Percentiles rank a stretch among this genome's conserved stretches.
These are phyloP conservation scores for Combretum micranthum DNA, from an alignment of 345 rosid genomes.

Conservation along the genomic window DNA sequence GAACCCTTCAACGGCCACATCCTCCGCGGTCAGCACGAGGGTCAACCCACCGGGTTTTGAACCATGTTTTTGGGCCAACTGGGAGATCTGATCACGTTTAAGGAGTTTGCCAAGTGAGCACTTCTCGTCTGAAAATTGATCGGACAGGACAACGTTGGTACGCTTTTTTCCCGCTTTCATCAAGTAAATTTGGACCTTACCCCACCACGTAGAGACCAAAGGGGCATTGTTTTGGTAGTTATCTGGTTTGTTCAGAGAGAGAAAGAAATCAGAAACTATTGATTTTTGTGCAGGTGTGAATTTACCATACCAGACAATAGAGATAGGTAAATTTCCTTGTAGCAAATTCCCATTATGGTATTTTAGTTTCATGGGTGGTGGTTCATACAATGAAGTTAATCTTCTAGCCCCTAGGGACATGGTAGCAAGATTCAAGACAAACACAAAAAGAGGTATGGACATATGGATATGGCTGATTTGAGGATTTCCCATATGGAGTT, in stretches of 20 bases:
- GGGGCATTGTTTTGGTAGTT: constrained; percentile 4
- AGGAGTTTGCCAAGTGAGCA: constrained; percentile 29
- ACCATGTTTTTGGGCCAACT: constrained; percentile 13
- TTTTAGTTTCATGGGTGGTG: constrained; percentile 17
- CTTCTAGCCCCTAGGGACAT: too few relatives aligned
- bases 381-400: constrained; percentile 17
- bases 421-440: too few relatives aligned
- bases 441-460: too few relatives aligned
- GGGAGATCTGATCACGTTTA: constrained; percentile 14
- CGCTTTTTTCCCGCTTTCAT: constrained; percentile 20
- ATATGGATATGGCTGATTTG: too few relatives aligned
- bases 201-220: constrained; percentile 24
- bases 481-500: too few relatives aligned
- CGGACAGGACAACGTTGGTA: constrained; percentile 8
- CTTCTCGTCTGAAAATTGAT: constrained; percentile 16
- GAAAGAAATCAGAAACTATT: constrained; percentile 22
- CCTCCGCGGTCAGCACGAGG: constrained; percentile 26
- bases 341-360: constrained; percentile 30
- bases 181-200: constrained; percentile 19
- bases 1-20: constrained; percentile 36
- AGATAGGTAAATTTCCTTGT: constrained; percentile 21
- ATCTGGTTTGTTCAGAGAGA: constrained; percentile 12
- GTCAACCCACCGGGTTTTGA: constrained; percentile 16
- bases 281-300: constrained; percentile 29
- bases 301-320: constrained; percentile 31